phyloP scores from a whole-genome alignment of 148 eudicot species.

The Vaccinium darrowii region DNA sequence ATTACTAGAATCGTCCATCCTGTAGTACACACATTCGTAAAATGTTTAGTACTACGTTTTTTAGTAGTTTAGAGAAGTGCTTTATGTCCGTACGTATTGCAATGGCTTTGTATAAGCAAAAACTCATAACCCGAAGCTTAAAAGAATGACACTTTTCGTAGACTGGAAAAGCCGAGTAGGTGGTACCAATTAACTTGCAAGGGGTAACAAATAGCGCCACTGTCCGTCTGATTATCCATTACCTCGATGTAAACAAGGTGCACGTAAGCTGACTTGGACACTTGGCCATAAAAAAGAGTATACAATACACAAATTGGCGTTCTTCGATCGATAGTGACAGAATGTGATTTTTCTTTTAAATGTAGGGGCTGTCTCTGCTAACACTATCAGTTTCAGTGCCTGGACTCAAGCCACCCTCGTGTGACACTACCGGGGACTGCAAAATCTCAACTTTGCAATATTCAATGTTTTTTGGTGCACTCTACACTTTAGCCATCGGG shows the following conservation, averaged over 20 bases:
- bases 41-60: no score
- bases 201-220: no score
- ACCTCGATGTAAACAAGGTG: no score
- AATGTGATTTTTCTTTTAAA: neutral
- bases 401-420: slow-evolving; percentile 54
- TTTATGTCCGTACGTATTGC: no score
- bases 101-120: no score
- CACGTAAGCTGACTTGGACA: fast-evolving
- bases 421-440: slow-evolving; percentile 43
- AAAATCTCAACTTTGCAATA: slow-evolving; percentile 56
- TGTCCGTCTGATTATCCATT: neutral
- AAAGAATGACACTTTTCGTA: no score
- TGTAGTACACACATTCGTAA: no score
- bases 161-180: no score
- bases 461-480: slow-evolving; percentile 64
- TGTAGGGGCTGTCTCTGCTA: slow-evolving; percentile 66
- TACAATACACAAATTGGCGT: neutral
- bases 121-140: no score
- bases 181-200: no score
- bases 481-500: slow-evolving; percentile 72
- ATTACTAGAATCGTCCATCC: no score
- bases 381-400: slow-evolving; percentile 67
- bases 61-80: no score
- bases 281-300: neutral
- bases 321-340: neutral